Conservation (phyloP, 805 yeast species). For the Candida yuanshanica region DNA sequence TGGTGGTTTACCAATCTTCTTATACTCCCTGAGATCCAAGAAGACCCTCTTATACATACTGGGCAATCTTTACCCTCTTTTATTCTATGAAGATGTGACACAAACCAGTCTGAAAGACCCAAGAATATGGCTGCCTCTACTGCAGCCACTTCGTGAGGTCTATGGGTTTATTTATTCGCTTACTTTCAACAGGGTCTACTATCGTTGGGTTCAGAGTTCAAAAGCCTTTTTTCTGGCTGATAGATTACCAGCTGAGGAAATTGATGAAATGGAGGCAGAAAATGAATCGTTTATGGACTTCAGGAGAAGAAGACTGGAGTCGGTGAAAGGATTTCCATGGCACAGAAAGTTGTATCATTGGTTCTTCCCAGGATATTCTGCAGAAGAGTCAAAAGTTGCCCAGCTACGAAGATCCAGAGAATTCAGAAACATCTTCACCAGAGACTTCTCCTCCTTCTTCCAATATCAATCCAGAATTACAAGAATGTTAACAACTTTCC, state of each 20-base stretch:
- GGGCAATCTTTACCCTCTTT: slow-evolving; percentile 16
- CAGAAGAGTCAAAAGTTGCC: slow-evolving; percentile 7
- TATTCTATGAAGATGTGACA: slow-evolving; percentile 11
- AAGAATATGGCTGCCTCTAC: slow-evolving; percentile 7
- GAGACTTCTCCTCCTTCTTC: slow-evolving; percentile 27
- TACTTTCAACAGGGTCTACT: slow-evolving; percentile 30
- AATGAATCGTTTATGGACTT: slow-evolving; percentile 14
- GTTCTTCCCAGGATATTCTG: slow-evolving; percentile 5
- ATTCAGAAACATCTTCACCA: slow-evolving; percentile 18
- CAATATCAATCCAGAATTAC: slow-evolving; percentile 11
- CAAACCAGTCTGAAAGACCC: slow-evolving; percentile 6
- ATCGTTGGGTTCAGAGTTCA: slow-evolving; percentile 26
- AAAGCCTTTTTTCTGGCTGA: slow-evolving; percentile 32
- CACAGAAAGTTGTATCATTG: slow-evolving; percentile 1
- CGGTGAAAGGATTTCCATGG: slow-evolving; percentile 1
- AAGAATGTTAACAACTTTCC: slow-evolving; percentile 12
- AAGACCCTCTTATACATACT: slow-evolving; percentile 2
- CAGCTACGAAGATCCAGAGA: slow-evolving; percentile 21
- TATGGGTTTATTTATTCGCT: slow-evolving; percentile 17
- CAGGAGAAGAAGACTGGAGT: slow-evolving; percentile 1
- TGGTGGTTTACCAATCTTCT: slow-evolving; percentile 27
- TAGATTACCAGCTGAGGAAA: slow-evolving; percentile 25
- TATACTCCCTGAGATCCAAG: slow-evolving; percentile 21
- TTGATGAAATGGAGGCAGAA: slow-evolving; percentile 29
- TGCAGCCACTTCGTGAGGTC: slow-evolving; percentile 9